phyloP scores from a whole-genome alignment of 139 green algal genomes.

The Edaphochlamys debaryana region DNA sequence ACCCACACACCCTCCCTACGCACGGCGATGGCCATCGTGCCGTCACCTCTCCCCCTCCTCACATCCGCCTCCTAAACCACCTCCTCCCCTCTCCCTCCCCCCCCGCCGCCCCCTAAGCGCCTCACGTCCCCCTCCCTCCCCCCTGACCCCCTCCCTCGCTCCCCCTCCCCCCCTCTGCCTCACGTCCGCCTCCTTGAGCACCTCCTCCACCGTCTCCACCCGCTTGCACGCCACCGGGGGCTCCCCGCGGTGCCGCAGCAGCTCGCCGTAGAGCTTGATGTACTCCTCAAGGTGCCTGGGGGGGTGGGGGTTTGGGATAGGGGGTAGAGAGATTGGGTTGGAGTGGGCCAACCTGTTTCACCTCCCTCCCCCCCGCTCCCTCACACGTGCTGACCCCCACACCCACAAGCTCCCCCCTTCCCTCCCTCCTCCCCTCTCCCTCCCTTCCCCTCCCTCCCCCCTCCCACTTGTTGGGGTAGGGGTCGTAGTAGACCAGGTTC shows the following conservation, averaged over 20 bases:
- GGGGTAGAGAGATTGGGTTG: background rate
- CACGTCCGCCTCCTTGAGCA: conserved; percentile 90
- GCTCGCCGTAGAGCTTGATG: conserved; percentile 78
- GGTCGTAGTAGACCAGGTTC: conserved; percentile 98
- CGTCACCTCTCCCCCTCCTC: too few species aligned
- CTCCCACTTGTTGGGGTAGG: conserved; percentile 84
- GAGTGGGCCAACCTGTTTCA: too few species aligned
- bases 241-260: conserved; percentile 85
- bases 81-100: too few species aligned
- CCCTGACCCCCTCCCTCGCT: background rate
- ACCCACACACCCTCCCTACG: too few species aligned
- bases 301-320: too few species aligned
- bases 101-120: too few species aligned
- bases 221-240: conserved; percentile 74
- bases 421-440: too few species aligned
- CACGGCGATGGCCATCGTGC: too few species aligned
- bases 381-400: conserved; percentile 86
- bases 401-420: too few species aligned
- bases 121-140: too few species aligned
- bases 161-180: conserved; percentile 25
- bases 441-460: too few species aligned
- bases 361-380: conserved; percentile 45
- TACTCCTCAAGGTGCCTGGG: conserved; percentile 75
- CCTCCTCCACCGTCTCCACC: conserved; percentile 90
- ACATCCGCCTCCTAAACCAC: too few species aligned